A percentile compares a stretch with the other conserved stretches of the same genome.
Evolutionary conservation across 1,284 basidiomycete species (phyloP).

Genomic region (Papiliotrema flavescens): DNA sequence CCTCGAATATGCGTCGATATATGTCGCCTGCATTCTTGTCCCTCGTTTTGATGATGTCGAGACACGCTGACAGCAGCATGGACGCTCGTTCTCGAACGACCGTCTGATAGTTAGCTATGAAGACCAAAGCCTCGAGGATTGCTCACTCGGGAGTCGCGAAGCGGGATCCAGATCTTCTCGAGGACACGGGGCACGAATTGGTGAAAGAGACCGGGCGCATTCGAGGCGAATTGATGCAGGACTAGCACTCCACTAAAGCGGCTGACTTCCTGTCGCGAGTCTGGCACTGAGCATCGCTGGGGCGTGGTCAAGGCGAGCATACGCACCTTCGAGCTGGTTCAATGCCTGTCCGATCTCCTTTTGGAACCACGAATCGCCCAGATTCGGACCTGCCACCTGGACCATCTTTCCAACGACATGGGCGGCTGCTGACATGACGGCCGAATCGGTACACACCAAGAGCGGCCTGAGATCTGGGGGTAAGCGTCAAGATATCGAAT

Average conservation of each 20-base stretch:
- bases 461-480: conserved; percentile 41
- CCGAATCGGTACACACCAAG: conserved; percentile 44
- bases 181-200: conserved; percentile 80
- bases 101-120: conserved; percentile 27
- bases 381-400: conserved; percentile 39
- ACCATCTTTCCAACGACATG: conserved; percentile 46
- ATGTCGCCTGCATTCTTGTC: conserved; percentile 53
- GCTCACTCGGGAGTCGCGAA: conserved; percentile 74
- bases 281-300: conserved; percentile 13
- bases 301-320: neutral
- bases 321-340: conserved; percentile 45
- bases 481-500: too few relatives aligned
- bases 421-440: conserved; percentile 47
- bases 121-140: neutral
- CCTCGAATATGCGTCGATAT: conserved; percentile 75
- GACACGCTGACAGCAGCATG: conserved; percentile 80
- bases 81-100: conserved; percentile 86
- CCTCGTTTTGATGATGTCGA: conserved; percentile 71
- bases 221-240: conserved; percentile 81
- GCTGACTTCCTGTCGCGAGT: conserved; percentile 44
- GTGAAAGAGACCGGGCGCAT: conserved; percentile 80
- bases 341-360: conserved; percentile 48
- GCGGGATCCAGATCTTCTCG: conserved; percentile 82
- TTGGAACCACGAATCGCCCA: conserved; percentile 46
- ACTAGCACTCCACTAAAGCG: conserved; percentile 59